phyloP scores from a whole-genome alignment of 2,329 filamentous ascomycete genomes.

The Emydomyces testavorans region DNA sequence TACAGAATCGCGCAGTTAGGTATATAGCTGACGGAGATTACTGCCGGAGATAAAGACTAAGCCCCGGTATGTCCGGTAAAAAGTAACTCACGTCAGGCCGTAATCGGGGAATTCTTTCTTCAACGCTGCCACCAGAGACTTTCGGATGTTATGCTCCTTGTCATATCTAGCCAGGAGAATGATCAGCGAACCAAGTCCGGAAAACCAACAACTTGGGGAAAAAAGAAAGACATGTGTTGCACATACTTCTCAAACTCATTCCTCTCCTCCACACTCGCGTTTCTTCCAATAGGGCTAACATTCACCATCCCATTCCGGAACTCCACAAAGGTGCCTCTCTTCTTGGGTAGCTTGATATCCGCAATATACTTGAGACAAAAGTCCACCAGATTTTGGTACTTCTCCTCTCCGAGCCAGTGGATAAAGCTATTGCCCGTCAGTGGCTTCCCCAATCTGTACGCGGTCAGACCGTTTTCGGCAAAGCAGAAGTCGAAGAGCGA shows the following conservation, averaged over 20 bases:
- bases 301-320: constrained; percentile 58
- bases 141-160: constrained; percentile 61
- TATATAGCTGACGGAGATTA: neutral
- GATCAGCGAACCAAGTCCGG: neutral
- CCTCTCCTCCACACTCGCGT: constrained; percentile 69
- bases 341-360: constrained; percentile 49
- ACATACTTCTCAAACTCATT: constrained; percentile 59
- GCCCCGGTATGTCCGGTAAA: neutral
- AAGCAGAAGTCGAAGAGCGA: constrained; percentile 96
- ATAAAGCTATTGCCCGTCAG: constrained; percentile 80
- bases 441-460: constrained; percentile 67
- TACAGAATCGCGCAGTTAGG: neutral
- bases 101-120: constrained; percentile 71
- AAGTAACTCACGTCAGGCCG: constrained; percentile 73
- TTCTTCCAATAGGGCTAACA: constrained; percentile 57
- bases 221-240: neutral
- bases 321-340: constrained; percentile 56
- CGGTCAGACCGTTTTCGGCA: constrained; percentile 88
- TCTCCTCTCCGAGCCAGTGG: constrained; percentile 73
- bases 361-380: constrained; percentile 52
- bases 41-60: neutral
- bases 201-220: neutral
- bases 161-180: constrained; percentile 48
- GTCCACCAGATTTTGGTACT: constrained; percentile 51
- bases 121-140: constrained; percentile 62